Conservation (phyloP, 1,139 yeast genomes). For the Blastobotrys illinoisensis region DNA sequence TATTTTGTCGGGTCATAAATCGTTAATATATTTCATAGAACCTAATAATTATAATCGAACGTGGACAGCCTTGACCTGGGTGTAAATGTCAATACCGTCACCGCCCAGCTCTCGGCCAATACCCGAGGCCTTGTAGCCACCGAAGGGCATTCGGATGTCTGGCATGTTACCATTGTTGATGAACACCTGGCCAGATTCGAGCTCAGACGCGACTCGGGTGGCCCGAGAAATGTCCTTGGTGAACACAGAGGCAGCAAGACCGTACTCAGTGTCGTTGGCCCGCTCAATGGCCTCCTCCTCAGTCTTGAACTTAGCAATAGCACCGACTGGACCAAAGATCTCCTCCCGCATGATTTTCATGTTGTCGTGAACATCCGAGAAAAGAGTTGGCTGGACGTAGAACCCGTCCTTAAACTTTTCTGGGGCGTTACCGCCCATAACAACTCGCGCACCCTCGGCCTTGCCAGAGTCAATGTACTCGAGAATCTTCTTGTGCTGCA, state of each 20-base stretch:
- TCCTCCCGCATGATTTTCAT: constrained; percentile 65
- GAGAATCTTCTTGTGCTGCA: constrained; percentile 71
- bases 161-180: constrained; percentile 76
- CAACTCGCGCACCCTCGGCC: constrained; percentile 65
- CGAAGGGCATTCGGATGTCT: constrained; percentile 72
- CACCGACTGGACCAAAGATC: constrained; percentile 86
- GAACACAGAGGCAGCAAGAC: constrained; percentile 80
- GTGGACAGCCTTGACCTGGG: constrained; percentile 65
- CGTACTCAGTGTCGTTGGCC: constrained; percentile 72
- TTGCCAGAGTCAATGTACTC: constrained; percentile 68
- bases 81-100: constrained; percentile 70
- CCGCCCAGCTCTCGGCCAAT: constrained; percentile 93
- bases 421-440: constrained; percentile 82
- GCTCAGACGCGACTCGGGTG: constrained; percentile 52
- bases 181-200: constrained; percentile 79
- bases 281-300: constrained; percentile 62
- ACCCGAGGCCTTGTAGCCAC: constrained; percentile 85
- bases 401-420: constrained; percentile 68
- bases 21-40: neutral
- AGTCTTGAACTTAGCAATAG: constrained; percentile 59
- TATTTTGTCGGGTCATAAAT: neutral
- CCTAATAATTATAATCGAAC: neutral
- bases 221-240: constrained; percentile 54
- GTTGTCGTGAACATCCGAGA: constrained; percentile 55
- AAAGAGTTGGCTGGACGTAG: constrained; percentile 65